phyloP scores from a whole-genome alignment of 164 flowering plant genomes.

The Tetrastigma voinierianum region DNA sequence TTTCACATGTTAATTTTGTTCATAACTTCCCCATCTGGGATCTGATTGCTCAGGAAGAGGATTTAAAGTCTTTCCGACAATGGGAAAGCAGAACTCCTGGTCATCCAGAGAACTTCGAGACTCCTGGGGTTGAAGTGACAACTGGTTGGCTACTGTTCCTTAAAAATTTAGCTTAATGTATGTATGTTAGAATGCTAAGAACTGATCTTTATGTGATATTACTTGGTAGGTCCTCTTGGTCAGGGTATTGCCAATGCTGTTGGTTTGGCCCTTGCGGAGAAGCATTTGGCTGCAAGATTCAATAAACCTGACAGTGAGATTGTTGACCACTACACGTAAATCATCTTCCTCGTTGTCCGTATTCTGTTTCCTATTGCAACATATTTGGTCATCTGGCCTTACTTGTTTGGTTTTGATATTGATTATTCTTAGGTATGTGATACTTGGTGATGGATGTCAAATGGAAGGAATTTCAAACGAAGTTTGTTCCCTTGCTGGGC shows the following conservation, averaged over 20 bases:
- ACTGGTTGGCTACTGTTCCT: constrained; percentile 57
- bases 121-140: constrained; percentile 98
- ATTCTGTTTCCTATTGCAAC: background rate
- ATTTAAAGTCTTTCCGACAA: constrained; percentile 89
- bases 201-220: background rate
- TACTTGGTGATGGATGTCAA: constrained; percentile 97
- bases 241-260: constrained; percentile 97
- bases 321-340: constrained; percentile 96
- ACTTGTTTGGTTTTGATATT: background rate
- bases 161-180: background rate
- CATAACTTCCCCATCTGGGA: too few species aligned
- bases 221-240: constrained; percentile 85
- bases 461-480: constrained; percentile 98
- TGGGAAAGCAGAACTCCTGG: constrained; percentile 99
- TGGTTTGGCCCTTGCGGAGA: constrained; percentile 96
- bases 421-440: constrained; percentile 10
- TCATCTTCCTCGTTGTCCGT: constrained; percentile 1
- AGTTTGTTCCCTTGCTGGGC: constrained; percentile 92
- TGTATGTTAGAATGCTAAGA: background rate
- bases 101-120: constrained; percentile 99
- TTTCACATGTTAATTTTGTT: too few species aligned
- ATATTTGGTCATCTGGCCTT: background rate
- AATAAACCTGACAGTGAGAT: constrained; percentile 88
- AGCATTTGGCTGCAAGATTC: constrained; percentile 94
- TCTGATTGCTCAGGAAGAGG: constrained; percentile 38